Percentiles rank a stretch among this genome's conserved stretches.
Evolutionary conservation across 495 filamentous ascomycete species (phyloP).

Genomic region (Copromyces sp.): DNA sequence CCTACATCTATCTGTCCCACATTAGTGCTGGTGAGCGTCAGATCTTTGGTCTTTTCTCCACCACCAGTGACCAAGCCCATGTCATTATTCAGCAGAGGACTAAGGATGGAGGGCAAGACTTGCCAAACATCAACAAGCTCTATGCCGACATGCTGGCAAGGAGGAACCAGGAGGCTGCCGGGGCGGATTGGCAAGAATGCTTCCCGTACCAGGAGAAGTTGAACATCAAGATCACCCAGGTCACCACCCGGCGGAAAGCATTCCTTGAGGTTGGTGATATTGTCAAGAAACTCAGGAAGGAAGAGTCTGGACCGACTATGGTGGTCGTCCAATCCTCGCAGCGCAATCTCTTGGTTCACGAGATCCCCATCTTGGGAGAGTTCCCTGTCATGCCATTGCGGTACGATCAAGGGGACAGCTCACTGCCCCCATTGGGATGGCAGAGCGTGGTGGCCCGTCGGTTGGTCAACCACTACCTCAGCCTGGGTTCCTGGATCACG

Average conservation of each 20-base stretch:
- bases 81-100: conserved; percentile 74
- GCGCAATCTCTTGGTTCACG: conserved; percentile 65
- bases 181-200: conserved; percentile 61
- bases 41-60: conserved; percentile 89
- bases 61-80: conserved; percentile 65
- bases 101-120: conserved; percentile 59
- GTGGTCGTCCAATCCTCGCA: conserved; percentile 88
- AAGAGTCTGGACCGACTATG: conserved; percentile 67
- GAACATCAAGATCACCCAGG: conserved; percentile 74
- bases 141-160: conserved; percentile 67
- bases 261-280: conserved; percentile 75
- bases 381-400: conserved; percentile 74
- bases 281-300: conserved; percentile 77
- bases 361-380: conserved; percentile 73
- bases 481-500: conserved; percentile 81
- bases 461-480: conserved; percentile 79
- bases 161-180: conserved; percentile 54
- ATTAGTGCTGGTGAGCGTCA: conserved; percentile 82
- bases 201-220: conserved; percentile 84
- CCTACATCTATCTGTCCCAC: conserved; percentile 86
- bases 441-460: conserved; percentile 81
- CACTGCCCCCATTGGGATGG: conserved; percentile 87
- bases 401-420: conserved; percentile 73
- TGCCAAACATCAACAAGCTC: conserved; percentile 85
- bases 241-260: conserved; percentile 80